A percentile compares a stretch with the other conserved stretches of the same genome.
Conservation (phyloP, 2,329 filamentous ascomycete genomes). For the Fusarium vanettenii region DNA sequence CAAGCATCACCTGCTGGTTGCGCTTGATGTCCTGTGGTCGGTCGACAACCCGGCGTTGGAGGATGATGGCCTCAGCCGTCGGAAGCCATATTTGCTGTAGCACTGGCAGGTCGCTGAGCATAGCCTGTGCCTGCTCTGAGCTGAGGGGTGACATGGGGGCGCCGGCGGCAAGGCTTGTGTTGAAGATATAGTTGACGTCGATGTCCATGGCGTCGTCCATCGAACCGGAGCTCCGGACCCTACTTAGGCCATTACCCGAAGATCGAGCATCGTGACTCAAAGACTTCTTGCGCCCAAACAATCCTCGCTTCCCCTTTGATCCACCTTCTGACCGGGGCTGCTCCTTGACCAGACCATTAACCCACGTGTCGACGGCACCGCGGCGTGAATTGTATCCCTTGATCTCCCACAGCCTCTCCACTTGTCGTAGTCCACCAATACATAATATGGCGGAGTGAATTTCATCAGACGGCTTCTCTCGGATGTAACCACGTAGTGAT, state of each 20-base stretch:
- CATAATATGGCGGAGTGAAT: constrained; percentile 70
- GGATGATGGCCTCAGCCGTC: constrained; percentile 71
- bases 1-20: constrained; percentile 71
- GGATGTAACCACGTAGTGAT: constrained; percentile 71
- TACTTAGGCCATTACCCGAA: constrained; percentile 40
- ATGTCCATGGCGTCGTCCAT: constrained; percentile 46
- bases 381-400: constrained; percentile 73
- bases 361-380: constrained; percentile 70
- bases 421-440: constrained; percentile 71
- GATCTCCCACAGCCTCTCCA: constrained; percentile 73
- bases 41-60: constrained; percentile 69
- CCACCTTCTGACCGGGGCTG: constrained; percentile 49
- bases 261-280: constrained; percentile 47
- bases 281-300: constrained; percentile 71
- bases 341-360: constrained; percentile 62
- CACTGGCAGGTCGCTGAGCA: constrained; percentile 67
- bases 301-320: constrained; percentile 62
- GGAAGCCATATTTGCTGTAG: constrained; percentile 72
- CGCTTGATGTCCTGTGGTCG: constrained; percentile 71
- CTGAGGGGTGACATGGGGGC: constrained; percentile 70
- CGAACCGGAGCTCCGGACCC: constrained; percentile 45
- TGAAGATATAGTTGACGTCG: constrained; percentile 62
- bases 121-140: constrained; percentile 60
- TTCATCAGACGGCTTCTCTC: constrained; percentile 71
- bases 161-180: constrained; percentile 69